A percentile compares a stretch with the other conserved stretches of the same genome.
phyloP scores from a whole-genome alignment of 148 eudicot species.

The Rhododendron kiyosumense region DNA sequence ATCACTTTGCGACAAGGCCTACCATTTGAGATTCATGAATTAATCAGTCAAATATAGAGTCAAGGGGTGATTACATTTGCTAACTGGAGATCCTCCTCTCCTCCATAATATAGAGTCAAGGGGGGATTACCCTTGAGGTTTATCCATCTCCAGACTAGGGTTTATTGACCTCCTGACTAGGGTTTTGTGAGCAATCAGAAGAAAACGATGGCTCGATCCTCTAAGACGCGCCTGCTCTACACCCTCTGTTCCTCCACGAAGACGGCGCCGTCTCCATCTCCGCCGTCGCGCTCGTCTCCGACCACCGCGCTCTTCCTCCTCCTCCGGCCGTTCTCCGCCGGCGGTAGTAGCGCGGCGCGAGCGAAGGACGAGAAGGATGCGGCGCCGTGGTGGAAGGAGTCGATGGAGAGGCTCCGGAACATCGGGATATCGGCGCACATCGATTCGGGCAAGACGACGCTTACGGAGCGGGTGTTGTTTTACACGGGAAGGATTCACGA shows the following conservation, averaged over 20 bases:
- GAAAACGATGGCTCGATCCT: constrained; percentile 45
- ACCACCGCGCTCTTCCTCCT: constrained; percentile 28
- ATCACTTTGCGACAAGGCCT: too few relatives aligned
- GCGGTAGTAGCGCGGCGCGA: constrained; percentile 62
- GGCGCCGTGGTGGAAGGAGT: constrained; percentile 57
- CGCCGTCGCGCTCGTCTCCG: constrained; percentile 12
- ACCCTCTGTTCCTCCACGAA: constrained; percentile 27
- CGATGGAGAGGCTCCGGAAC: constrained; percentile 65
- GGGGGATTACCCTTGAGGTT: neutral
- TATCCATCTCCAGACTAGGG: neutral
- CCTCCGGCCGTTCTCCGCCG: constrained; percentile 58
- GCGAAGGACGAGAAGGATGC: constrained; percentile 49
- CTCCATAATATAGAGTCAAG: too few relatives aligned
- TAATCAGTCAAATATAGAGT: too few relatives aligned
- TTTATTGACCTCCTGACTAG: neutral
- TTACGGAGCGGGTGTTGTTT: constrained; percentile 78
- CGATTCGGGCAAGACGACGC: constrained; percentile 94
- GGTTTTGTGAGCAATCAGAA: neutral
- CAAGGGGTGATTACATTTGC: too few relatives aligned
- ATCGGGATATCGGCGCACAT: constrained; percentile 97
- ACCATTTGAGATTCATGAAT: too few relatives aligned
- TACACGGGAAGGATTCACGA: constrained; percentile 91
- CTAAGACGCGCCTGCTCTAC: constrained; percentile 57
- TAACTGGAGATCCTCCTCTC: too few relatives aligned
- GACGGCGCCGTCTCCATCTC: constrained; percentile 10